Conservation (phyloP, 768 basidiomycete genomes). For the Kondoa subrosea region DNA sequence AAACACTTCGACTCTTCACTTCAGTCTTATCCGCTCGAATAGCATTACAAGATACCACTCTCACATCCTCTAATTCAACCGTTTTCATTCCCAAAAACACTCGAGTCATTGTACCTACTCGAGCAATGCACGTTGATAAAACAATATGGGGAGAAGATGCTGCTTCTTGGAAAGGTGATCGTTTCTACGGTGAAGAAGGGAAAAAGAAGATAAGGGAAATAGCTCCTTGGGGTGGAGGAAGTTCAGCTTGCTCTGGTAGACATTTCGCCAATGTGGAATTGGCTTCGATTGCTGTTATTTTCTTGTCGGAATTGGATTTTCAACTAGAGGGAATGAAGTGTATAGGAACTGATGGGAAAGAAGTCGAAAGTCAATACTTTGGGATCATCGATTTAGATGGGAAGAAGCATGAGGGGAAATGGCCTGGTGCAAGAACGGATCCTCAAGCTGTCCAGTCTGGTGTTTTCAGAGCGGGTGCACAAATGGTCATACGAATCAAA, state of each 20-base stretch:
- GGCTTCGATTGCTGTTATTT: neutral
- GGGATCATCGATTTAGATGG: constrained; percentile 5
- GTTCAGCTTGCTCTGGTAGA: neutral
- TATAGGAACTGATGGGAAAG: too few species aligned
- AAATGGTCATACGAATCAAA: neutral
- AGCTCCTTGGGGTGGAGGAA: neutral
- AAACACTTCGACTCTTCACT: constrained; percentile 7
- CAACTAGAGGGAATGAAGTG: too few species aligned
- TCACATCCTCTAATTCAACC: neutral
- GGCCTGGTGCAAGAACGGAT: neutral
- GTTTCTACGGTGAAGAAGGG: neutral
- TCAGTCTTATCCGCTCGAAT: neutral
- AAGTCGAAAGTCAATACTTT: neutral
- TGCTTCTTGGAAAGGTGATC: constrained; percentile 2
- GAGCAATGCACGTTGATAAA: neutral
- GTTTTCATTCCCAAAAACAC: neutral
- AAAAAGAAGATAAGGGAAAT: neutral
- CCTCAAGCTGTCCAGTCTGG: neutral
- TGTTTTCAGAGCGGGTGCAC: neutral
- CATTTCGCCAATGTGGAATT: constrained; percentile 3
- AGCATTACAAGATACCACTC: neutral
- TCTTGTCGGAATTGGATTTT: neutral
- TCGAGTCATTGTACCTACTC: neutral
- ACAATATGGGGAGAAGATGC: neutral
- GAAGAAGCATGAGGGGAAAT: neutral